Conservation (phyloP, 2,329 filamentous ascomycete genomes). For the Aspergillus sp. region DNA sequence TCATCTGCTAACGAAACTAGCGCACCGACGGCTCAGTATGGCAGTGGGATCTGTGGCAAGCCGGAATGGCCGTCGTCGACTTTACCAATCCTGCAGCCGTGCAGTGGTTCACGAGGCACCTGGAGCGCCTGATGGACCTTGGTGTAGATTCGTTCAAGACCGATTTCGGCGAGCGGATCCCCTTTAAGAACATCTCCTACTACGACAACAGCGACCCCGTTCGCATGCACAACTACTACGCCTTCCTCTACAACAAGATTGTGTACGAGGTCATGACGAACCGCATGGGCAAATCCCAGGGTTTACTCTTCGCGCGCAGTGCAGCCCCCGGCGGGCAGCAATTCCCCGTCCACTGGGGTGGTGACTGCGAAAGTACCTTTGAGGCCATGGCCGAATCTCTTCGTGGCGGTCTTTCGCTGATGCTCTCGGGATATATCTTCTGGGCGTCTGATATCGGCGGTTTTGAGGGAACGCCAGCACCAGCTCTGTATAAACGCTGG, state of each 20-base stretch:
- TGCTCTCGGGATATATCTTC: constrained; percentile 64
- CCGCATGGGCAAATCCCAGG: constrained; percentile 50
- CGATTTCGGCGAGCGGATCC: constrained; percentile 73
- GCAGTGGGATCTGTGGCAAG: constrained; percentile 78
- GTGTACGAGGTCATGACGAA: constrained; percentile 66
- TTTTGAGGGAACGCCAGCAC: constrained; percentile 66
- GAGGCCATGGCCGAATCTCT: constrained; percentile 73
- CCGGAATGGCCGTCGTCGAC: constrained; percentile 72
- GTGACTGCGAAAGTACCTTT: constrained; percentile 72
- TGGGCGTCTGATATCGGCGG: constrained; percentile 72
- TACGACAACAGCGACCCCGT: constrained; percentile 60
- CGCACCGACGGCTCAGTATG: constrained; percentile 68
- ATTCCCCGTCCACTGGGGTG: constrained; percentile 71
- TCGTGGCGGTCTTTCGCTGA: constrained; percentile 63
- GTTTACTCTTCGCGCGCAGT: constrained; percentile 67
- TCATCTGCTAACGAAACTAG: constrained; percentile 14
- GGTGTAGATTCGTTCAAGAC: constrained; percentile 74
- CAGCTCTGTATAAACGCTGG: constrained; percentile 74
- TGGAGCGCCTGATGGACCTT: constrained; percentile 64
- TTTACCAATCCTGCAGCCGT: constrained; percentile 70
- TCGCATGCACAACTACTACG: constrained; percentile 75
- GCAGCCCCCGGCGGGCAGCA: constrained; percentile 68
- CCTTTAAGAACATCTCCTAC: constrained; percentile 64
- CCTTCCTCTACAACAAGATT: constrained; percentile 68
- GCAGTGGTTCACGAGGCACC: constrained; percentile 62